Evolutionary conservation across 148 eudicot species (phyloP), one percentile per base, ranked within the genome.

Genomic region (Chenopodium berlandieri): DNA sequence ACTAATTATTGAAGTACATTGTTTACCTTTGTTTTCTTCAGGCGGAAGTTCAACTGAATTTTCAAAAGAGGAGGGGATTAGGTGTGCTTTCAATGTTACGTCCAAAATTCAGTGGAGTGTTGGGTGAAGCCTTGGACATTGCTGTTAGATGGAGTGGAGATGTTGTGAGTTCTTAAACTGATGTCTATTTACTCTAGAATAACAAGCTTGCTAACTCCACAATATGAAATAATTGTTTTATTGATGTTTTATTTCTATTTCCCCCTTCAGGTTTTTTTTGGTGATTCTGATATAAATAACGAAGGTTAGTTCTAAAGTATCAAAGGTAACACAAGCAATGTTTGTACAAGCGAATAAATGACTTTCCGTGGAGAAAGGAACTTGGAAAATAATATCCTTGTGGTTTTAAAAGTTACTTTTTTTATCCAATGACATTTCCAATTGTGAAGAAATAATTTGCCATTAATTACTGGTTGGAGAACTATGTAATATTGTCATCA

Each of bases 61-160:
- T 95, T 88, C 99, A 91, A 80, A 95, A 95, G 75, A 86, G 99
- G 88, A 92, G 92, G 88, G 99, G 99, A 27, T 89, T 91, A 77
- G 98, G 99, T n/a, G 91, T 89, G 56, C 87, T 96, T 77, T 96
- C 99, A 70, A 91, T 96, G 47, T 87, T 96, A 20, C 91, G 88
- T 40, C 98, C 99, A 46, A 96, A 96, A 90, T 92, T 96, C 84
- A 96, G 99, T 65, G 99, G 99, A 60, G 94, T 94, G 31, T 84
- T 96, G 82, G 98, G 99, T 25, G 98, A 96, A 91, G 98, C 98
- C 89, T 84, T 96, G 76, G 99, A 96, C 84, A 92, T 96, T 84
- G 98, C 99, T 88, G 94, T 91, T 79, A 89, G 99, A 89, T 96
- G 99, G 99, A 96, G 98, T 78, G 99, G 99, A 20, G 99, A 96